Evolutionary conservation across 345 rosid species (phyloP).

Genomic region (Citrus cavaleriei): DNA sequence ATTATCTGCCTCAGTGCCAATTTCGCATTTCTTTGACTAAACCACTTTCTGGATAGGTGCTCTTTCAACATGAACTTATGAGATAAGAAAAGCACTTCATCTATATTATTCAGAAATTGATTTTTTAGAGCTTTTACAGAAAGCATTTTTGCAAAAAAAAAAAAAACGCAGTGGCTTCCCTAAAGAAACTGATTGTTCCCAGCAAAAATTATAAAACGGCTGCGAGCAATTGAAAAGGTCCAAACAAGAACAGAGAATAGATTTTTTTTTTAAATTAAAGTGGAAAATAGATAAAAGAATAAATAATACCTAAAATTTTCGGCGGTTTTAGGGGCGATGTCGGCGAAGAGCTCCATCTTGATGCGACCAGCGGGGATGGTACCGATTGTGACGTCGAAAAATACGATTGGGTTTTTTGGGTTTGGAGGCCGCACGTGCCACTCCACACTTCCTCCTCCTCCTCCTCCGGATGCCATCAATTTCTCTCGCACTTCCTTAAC

Average conservation of each 20-base stretch:
- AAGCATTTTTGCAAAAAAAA: background rate
- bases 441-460: conserved; percentile 69
- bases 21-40: no score
- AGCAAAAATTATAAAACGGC: no score
- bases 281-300: background rate
- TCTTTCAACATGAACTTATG: background rate
- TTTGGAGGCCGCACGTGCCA: conserved; percentile 94
- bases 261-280: background rate
- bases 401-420: conserved; percentile 94
- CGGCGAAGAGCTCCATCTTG: conserved; percentile 99
- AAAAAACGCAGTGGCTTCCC: background rate
- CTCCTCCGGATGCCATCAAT: conserved; percentile 54
- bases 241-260: background rate
- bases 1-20: no score
- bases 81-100: background rate
- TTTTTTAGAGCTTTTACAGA: background rate
- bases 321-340: conserved; percentile 83
- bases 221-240: no score
- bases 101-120: background rate
- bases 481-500: background rate
- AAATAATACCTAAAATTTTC: conserved; percentile 78
- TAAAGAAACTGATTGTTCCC: background rate
- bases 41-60: background rate
- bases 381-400: conserved; percentile 91
- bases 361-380: conserved; percentile 88